phyloP scores from a whole-genome alignment of 345 rosid genomes.

The Eucalyptus polybractea region DNA sequence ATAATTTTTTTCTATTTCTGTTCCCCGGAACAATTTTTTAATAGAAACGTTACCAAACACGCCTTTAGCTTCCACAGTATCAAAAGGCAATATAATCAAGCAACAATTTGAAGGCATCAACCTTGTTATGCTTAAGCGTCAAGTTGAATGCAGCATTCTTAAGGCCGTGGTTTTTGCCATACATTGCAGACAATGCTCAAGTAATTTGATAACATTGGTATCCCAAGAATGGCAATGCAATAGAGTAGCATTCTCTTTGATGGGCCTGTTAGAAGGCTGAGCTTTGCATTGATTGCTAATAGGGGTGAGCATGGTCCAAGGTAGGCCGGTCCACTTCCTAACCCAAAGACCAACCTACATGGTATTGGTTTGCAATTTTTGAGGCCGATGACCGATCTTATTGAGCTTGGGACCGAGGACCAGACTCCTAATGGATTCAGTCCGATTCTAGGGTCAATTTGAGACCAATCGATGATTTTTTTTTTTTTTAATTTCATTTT shows the following conservation, averaged over 20 bases:
- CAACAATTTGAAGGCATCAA: not conserved
- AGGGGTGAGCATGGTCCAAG: too few relatives aligned
- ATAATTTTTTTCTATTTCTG: too few relatives aligned
- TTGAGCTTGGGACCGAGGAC: too few relatives aligned
- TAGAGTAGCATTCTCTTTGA: not conserved
- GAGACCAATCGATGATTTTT: too few relatives aligned
- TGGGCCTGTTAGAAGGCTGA: not conserved
- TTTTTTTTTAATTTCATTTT: too few relatives aligned
- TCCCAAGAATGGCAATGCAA: not conserved
- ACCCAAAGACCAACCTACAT: too few relatives aligned
- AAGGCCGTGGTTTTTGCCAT: not conserved
- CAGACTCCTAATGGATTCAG: accelerated
- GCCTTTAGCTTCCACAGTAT: not conserved
- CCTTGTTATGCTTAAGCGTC: not conserved
- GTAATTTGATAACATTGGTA: not conserved
- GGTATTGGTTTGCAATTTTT: too few relatives aligned
- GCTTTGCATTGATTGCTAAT: not conserved
- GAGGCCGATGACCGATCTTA: accelerated
- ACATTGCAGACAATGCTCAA: not conserved
- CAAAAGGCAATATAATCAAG: not conserved
- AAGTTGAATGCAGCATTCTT: not conserved
- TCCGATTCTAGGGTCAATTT: accelerated
- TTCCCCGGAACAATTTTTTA: accelerated
- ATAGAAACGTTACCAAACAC: too few relatives aligned
- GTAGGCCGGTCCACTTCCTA: too few relatives aligned